A percentile compares a stretch with the other conserved stretches of the same genome.
phyloP scores from a whole-genome alignment of 2,329 filamentous ascomycete species.

The Aureobasidium sp. region DNA sequence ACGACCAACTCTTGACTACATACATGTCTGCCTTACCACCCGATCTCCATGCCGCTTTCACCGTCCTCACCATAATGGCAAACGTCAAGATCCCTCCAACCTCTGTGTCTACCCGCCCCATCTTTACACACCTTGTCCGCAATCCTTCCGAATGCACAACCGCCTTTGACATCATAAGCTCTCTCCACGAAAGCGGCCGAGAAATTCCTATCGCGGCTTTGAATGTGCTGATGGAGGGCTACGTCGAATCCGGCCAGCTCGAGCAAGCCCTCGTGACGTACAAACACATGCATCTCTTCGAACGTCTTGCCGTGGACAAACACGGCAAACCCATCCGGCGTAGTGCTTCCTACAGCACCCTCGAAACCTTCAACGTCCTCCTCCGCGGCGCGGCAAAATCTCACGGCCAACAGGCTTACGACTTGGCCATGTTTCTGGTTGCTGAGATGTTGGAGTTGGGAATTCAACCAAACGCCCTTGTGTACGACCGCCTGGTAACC shows the following conservation, averaged over 20 bases:
- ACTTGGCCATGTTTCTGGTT: conserved; percentile 54
- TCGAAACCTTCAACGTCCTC: conserved; percentile 56
- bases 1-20: conserved; percentile 69
- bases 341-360: conserved; percentile 29
- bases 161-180: conserved; percentile 52
- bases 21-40: conserved; percentile 49
- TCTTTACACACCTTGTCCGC: conserved; percentile 52
- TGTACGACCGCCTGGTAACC: conserved; percentile 56
- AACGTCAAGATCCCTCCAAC: conserved; percentile 54
- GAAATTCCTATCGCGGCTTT: conserved; percentile 46
- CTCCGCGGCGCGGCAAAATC: conserved; percentile 24
- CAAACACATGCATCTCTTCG: conserved; percentile 48
- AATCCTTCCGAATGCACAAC: conserved; percentile 41
- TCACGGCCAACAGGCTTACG: conserved; percentile 35
- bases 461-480: conserved; percentile 49
- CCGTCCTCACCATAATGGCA: conserved; percentile 66
- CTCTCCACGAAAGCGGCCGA: conserved; percentile 44
- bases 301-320: conserved; percentile 18
- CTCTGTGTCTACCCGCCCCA: conserved; percentile 53
- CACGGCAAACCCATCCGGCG: not conserved
- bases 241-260: conserved; percentile 38
- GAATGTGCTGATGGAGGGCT: conserved; percentile 49
- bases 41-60: conserved; percentile 61
- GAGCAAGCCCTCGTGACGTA: conserved; percentile 53
- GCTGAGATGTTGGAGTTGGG: conserved; percentile 54